Evolutionary conservation across 73 alveolate genomes (phyloP), one percentile per base, ranked within the genome.

Genomic region (Paramecium bursaria): DNA sequence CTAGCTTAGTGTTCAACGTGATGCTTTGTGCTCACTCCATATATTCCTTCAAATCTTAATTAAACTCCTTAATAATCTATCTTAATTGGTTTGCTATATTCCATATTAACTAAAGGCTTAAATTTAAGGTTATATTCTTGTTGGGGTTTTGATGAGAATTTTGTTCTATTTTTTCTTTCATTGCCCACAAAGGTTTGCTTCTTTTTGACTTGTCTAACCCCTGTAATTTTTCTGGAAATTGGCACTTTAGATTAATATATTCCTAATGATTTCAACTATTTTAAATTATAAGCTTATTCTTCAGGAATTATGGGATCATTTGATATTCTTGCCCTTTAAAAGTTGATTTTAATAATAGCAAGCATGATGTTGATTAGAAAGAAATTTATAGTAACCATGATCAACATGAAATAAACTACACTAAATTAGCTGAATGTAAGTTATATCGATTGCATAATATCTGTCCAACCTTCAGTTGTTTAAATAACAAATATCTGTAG

Each of bases 341-440:
- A 96, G 67, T 94, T 95, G 3, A 98, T 75, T 60, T 96, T 94
- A 26, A 96, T 94, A 75, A 96, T 96, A 47, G 98, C 99, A 23
- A 94, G 87, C 17, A 96, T 94, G 33, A 96, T 82, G 79, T 96
- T 96, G 4, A 94, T 80, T 19, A 96, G 87, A 86, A 94, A 92
- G 90, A 93, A 94, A 4, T 97, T 95, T 1, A 98, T 98, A 76
- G 94, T 88, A 74, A 96, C 82, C 9, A 96, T 95, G 23, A 95
- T 86, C 2, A 92, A 77, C 50, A 87, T 90, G 82, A 95, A 95
- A 60, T 87, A 95, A 1, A 85, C 54, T 61, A 92, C 89, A 15
- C 88, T 60, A 33, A 79, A 23, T 17, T 15, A 7, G 11, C 80
- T 74, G 47, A 86, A 94, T 0, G 95, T 87, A 42, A 55, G 42